Evolutionary conservation across 345 rosid species (phyloP).

Genomic region (Eucalyptus camaldulensis): DNA sequence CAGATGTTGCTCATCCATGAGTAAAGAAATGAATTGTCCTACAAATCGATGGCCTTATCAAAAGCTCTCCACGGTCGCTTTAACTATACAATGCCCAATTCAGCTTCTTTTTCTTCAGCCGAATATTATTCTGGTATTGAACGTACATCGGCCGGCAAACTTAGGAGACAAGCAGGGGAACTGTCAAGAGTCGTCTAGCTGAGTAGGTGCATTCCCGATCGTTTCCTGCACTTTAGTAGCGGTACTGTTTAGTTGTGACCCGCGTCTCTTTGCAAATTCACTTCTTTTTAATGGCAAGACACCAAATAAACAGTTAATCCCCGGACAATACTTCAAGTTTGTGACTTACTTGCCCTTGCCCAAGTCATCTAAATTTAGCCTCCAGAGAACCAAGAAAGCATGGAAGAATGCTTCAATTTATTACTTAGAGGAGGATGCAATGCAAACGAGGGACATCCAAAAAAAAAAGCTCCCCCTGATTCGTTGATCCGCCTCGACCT

Average conservation of each 20-base stretch:
- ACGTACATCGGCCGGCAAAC: constrained; percentile 36
- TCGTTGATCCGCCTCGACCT: too few relatives aligned
- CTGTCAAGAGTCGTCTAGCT: constrained; percentile 31
- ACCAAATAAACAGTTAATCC: not conserved
- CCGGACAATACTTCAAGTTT: not conserved
- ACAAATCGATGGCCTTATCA: not conserved
- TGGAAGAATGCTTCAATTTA: too few relatives aligned
- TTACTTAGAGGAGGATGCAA: too few relatives aligned
- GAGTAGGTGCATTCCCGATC: constrained; percentile 22
- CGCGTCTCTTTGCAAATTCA: not conserved
- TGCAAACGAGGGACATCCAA: too few relatives aligned
- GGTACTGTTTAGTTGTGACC: not conserved
- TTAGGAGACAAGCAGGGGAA: constrained; percentile 53
- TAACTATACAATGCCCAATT: not conserved
- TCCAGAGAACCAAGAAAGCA: too few relatives aligned
- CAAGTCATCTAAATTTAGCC: too few relatives aligned
- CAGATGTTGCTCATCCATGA: not conserved
- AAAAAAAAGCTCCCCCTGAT: too few relatives aligned
- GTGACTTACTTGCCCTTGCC: not conserved
- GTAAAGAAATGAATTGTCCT: not conserved
- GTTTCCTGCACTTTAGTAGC: not conserved
- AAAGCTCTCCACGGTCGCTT: not conserved
- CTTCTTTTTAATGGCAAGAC: not conserved
- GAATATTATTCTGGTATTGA: not conserved
- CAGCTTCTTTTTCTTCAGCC: not conserved